Percentiles rank a stretch among this genome's conserved stretches.
Conservation (phyloP, 2,329 filamentous ascomycete species). For the Leptodontidium sp. region DNA sequence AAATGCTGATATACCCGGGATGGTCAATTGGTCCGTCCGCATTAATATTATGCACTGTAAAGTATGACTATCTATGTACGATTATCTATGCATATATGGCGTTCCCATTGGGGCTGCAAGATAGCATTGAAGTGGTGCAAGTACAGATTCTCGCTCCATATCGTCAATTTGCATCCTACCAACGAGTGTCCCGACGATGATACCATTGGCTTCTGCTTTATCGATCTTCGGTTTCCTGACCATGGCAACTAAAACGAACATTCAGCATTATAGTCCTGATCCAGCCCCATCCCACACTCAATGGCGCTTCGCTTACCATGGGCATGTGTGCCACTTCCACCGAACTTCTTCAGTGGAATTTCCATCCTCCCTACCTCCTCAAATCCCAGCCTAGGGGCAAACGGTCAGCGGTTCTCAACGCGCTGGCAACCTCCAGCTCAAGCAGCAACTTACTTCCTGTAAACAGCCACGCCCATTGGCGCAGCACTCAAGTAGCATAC, state of each 20-base stretch:
- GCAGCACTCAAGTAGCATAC: conserved; percentile 11
- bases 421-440: not conserved
- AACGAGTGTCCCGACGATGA: not conserved
- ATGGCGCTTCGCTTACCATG: conserved; percentile 16
- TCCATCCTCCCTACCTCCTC: conserved; percentile 22
- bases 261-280: not conserved
- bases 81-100: conserved; percentile 7
- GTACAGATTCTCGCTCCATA: not conserved
- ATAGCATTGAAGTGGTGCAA: not conserved
- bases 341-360: conserved; percentile 8
- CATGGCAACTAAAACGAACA: conserved; percentile 7
- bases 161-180: not conserved
- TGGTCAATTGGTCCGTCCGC: too few relatives aligned
- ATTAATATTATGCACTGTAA: not conserved
- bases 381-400: conserved; percentile 6
- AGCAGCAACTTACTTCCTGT: conserved; percentile 9
- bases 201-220: not conserved
- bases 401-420: not conserved
- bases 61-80: not conserved
- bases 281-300: not conserved
- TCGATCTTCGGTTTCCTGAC: not conserved
- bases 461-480: conserved; percentile 10
- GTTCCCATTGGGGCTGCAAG: not conserved
- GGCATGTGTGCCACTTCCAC: conserved; percentile 22
- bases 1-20: not conserved